phyloP scores from a whole-genome alignment of 352 stramenopile genomes.

The Phytophthora podocarpi region DNA sequence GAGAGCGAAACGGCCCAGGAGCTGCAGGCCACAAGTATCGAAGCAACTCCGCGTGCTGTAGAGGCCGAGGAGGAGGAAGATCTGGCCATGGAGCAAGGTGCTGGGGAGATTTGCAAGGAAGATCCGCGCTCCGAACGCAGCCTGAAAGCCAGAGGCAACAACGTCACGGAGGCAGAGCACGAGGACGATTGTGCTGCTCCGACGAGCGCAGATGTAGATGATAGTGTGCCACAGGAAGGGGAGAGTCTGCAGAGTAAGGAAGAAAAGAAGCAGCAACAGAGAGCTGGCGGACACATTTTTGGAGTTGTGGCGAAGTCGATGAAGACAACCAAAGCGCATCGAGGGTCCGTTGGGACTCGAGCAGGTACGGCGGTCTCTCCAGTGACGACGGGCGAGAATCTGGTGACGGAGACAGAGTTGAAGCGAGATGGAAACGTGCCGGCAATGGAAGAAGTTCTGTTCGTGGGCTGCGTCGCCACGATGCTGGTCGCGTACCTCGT shows the following conservation, averaged over 20 bases:
- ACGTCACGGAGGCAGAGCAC: constrained; percentile 8
- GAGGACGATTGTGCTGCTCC: constrained; percentile 11
- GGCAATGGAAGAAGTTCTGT: constrained; percentile 21
- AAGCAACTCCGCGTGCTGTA: not conserved
- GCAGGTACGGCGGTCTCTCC: not conserved
- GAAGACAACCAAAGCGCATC: not conserved
- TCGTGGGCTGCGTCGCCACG: constrained; percentile 31
- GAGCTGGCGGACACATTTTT: too few species aligned
- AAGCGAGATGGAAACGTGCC: not conserved
- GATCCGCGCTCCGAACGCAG: not conserved
- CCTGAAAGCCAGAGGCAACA: not conserved
- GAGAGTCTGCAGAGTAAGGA: not conserved
- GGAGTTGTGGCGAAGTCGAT: not conserved
- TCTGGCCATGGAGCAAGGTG: not conserved
- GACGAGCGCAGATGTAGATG: not conserved
- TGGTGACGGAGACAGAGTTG: not conserved
- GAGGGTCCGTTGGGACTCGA: not conserved
- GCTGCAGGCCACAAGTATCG: not conserved
- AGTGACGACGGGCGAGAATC: not conserved
- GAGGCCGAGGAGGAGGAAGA: not conserved
- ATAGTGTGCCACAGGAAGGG: not conserved
- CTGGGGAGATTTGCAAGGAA: constrained; percentile 1
- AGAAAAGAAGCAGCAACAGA: not conserved
- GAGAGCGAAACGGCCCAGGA: constrained; percentile 1
- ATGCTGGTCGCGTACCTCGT: constrained; percentile 46